phyloP scores from a whole-genome alignment of 768 basidiomycete genomes.

The Pulveroboletus sp. region DNA sequence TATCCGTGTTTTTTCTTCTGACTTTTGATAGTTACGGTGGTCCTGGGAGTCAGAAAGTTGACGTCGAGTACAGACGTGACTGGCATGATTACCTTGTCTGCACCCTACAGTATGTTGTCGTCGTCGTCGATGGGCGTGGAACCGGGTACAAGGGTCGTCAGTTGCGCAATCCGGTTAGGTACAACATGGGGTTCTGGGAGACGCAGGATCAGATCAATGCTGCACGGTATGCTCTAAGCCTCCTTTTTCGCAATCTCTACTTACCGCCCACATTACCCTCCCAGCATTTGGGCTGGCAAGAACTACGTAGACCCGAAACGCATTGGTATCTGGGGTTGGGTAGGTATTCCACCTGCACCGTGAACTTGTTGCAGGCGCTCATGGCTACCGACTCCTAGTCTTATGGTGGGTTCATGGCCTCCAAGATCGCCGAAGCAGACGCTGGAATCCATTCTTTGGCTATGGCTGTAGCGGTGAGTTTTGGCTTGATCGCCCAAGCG shows the following conservation, averaged over 20 bases:
- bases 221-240: constrained; percentile 52
- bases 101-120: constrained; percentile 76
- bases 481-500: background rate
- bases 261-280: background rate
- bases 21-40: constrained; percentile 71
- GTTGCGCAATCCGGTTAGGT: constrained; percentile 83
- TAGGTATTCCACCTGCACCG: constrained; percentile 34
- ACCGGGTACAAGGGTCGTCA: constrained; percentile 87
- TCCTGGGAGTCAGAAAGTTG: constrained; percentile 77
- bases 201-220: constrained; percentile 85
- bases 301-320: constrained; percentile 83
- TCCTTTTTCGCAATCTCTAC: background rate
- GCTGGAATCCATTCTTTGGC: constrained; percentile 87
- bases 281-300: constrained; percentile 77
- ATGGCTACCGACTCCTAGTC: constrained; percentile 45
- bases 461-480: constrained; percentile 82
- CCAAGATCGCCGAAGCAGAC: constrained; percentile 87
- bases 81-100: constrained; percentile 89
- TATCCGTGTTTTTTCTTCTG: constrained; percentile 2
- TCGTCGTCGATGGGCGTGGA: constrained; percentile 88
- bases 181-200: constrained; percentile 86
- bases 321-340: constrained; percentile 99
- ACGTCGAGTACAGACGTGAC: constrained; percentile 60
- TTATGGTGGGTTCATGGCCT: constrained; percentile 94
- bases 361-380: background rate